A percentile compares a stretch with the other conserved stretches of the same genome.
These are phyloP conservation scores for Acanthamoeba culbertsoni DNA, from an alignment of 208 protist species.

Conservation along the genomic window DNA sequence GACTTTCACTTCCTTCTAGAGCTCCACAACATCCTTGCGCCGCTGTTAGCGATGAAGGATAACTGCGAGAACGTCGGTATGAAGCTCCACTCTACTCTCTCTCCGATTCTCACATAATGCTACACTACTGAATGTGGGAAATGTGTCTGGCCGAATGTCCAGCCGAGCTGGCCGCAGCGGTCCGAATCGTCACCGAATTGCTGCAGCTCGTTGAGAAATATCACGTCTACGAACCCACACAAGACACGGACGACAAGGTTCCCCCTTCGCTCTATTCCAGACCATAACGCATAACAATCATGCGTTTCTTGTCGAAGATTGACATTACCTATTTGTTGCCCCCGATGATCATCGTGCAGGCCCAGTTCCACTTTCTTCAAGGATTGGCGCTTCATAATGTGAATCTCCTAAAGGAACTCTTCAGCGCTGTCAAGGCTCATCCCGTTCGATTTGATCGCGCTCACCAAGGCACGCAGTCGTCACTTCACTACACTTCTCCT, in stretches of 20 bases:
- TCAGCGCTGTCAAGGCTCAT: background rate
- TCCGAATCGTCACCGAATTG: background rate
- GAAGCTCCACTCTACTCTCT: background rate
- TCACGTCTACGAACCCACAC: constrained; percentile 36
- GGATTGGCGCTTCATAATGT: background rate
- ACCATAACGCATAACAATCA: background rate
- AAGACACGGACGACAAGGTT: constrained; percentile 4
- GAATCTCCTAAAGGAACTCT: background rate
- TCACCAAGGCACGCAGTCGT: background rate
- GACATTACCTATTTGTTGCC: background rate
- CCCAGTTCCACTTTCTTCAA: background rate
- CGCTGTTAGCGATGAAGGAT: background rate
- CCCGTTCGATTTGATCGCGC: background rate
- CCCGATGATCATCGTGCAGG: background rate
- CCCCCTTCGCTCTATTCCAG: background rate
- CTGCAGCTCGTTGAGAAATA: background rate
- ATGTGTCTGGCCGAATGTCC: background rate
- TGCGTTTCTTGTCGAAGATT: background rate
- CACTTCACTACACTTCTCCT: background rate
- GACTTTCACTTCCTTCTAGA: constrained; percentile 49
- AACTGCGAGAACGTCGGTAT: background rate
- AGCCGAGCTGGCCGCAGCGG: background rate
- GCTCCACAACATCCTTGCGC: background rate
- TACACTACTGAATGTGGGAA: no score
- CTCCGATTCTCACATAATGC: background rate